These are phyloP conservation scores for Diaporthe helianthi DNA, from an alignment of 2,329 filamentous ascomycete species.

Conservation along the genomic window DNA sequence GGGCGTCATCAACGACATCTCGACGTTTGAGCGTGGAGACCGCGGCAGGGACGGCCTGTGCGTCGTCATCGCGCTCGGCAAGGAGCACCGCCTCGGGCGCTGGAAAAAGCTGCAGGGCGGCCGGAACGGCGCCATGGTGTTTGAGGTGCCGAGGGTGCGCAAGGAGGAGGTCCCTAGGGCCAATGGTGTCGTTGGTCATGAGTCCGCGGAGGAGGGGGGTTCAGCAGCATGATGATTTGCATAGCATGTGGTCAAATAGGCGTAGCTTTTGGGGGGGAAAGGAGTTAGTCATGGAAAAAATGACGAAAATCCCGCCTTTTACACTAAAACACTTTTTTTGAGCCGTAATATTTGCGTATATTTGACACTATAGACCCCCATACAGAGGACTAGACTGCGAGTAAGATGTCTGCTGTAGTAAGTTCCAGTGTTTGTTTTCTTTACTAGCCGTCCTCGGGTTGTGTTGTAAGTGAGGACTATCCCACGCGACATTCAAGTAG, in stretches of 20 bases:
- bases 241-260: slow-evolving; percentile 12
- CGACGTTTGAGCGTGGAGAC: slow-evolving; percentile 84
- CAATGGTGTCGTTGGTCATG: slow-evolving; percentile 45
- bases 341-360: too few relatives aligned
- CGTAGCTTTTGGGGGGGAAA: neutral
- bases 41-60: slow-evolving; percentile 79
- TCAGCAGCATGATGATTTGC: slow-evolving; percentile 24
- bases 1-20: slow-evolving; percentile 88
- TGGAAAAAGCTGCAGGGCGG: slow-evolving; percentile 74
- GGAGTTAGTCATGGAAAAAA: neutral
- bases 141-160: slow-evolving; percentile 72
- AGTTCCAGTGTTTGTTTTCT: neutral
- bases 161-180: slow-evolving; percentile 34
- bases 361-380: too few relatives aligned
- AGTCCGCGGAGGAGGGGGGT: slow-evolving; percentile 33
- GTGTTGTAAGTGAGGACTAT: too few relatives aligned
- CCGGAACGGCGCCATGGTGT: slow-evolving; percentile 85
- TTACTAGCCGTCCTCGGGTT: neutral
- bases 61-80: slow-evolving; percentile 84
- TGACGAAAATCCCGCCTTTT: slow-evolving; percentile 7
- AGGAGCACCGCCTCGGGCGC: slow-evolving; percentile 83
- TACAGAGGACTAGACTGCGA: too few relatives aligned
- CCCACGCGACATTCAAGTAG: neutral
- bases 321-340: neutral
- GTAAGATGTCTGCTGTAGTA: neutral